Evolutionary conservation across 768 basidiomycete species (phyloP).

Genomic region (Ramaria sp.): DNA sequence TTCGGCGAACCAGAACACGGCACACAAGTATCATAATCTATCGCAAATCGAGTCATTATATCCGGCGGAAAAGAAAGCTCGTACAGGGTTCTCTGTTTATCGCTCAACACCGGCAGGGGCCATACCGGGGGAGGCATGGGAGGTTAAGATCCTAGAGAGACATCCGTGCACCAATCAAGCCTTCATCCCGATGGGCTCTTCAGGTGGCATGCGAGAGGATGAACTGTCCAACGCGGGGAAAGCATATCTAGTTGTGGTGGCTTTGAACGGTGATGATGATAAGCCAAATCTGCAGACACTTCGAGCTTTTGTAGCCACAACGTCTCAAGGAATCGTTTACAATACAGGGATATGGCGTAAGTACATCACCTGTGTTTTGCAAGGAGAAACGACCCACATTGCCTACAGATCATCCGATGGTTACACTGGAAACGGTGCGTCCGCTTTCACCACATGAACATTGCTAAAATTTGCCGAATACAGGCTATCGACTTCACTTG

Average conservation of each 20-base stretch:
- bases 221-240: conserved; percentile 36
- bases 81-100: conserved; percentile 72
- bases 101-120: conserved; percentile 54
- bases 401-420: conserved; percentile 81
- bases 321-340: conserved; percentile 82
- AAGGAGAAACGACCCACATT: neutral
- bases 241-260: conserved; percentile 78
- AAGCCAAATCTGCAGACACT: conserved; percentile 64
- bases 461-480: conserved; percentile 10
- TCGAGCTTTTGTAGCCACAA: conserved; percentile 72
- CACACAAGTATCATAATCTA: conserved; percentile 88
- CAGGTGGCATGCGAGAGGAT: conserved; percentile 29
- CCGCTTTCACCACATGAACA: neutral
- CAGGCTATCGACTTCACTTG: conserved; percentile 77
- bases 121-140: conserved; percentile 36
- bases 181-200: conserved; percentile 84
- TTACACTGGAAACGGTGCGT: conserved; percentile 60
- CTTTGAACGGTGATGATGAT: conserved; percentile 56
- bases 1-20: conserved; percentile 81
- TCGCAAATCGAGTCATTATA: conserved; percentile 61
- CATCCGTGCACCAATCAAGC: conserved; percentile 86
- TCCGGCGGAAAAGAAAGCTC: conserved; percentile 42
- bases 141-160: conserved; percentile 71
- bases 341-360: conserved; percentile 81
- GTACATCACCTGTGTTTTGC: conserved; percentile 23